phyloP scores from a whole-genome alignment of 1,284 basidiomycete species.

The Ceratobasidium sp. region DNA sequence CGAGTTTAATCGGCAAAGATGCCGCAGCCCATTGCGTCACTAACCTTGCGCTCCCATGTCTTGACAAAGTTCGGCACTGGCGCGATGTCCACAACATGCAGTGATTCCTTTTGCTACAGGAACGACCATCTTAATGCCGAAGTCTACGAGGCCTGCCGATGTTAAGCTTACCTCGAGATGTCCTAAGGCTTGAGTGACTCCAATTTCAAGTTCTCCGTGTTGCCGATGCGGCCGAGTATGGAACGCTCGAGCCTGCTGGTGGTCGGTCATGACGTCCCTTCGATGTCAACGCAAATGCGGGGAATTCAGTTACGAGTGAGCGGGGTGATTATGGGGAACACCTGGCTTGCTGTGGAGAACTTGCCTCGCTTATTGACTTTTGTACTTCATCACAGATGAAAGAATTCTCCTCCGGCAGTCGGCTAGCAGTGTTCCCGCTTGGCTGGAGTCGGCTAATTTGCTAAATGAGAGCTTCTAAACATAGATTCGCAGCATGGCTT shows the following conservation, averaged over 20 bases:
- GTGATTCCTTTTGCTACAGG: conserved; percentile 24
- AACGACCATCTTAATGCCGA: not conserved
- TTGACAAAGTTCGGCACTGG: conserved; percentile 57
- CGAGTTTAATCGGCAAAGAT: not conserved
- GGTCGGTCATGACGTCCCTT: conserved; percentile 11
- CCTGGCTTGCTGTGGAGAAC: conserved; percentile 21
- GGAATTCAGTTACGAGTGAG: conserved; percentile 1
- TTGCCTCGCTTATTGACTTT: conserved; percentile 18
- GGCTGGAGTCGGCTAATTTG: not conserved
- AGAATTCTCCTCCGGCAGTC: conserved; percentile 16
- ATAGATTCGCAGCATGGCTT: conserved; percentile 6
- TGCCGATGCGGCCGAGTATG: conserved; percentile 39
- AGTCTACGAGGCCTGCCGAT: not conserved
- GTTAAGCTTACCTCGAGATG: conserved; percentile 10
- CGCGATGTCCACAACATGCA: conserved; percentile 53
- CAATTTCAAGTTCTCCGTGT: conserved; percentile 33
- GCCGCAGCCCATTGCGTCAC: conserved; percentile 54
- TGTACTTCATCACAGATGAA: conserved; percentile 24
- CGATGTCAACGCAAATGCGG: not conserved
- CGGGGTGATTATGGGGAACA: conserved; percentile 13
- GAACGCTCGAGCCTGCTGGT: conserved; percentile 28
- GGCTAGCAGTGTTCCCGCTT: conserved; percentile 16
- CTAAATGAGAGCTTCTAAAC: conserved; percentile 20
- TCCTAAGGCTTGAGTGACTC: conserved; percentile 36
- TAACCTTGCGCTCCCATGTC: conserved; percentile 69